Evolutionary conservation across 2,329 filamentous ascomycete genomes (phyloP), one percentile per base, ranked within the genome.

Genomic region (Paecilomyces fulvus): DNA sequence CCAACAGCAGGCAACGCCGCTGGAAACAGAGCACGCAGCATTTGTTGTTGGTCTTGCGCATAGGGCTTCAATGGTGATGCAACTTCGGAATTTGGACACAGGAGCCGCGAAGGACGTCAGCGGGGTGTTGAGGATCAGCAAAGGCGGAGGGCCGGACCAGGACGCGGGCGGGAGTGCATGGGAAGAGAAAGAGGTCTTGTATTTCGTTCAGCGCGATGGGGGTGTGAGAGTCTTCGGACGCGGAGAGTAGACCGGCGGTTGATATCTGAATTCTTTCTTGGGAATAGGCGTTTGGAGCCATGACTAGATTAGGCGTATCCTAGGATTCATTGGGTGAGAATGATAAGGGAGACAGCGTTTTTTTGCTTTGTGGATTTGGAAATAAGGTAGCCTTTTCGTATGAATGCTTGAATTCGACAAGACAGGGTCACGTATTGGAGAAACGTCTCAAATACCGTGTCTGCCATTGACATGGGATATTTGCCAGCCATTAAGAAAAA

Each of bases 41-140:
- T 82, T 96, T 58, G 74, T 88, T 20, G 77, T 91, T 33, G 82
- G 82, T 5, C 73, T 87, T 60, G 88, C 87, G n/a, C 90, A 96
- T 69, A 80, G 84, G 64, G 89, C 91, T 8, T 75, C 82, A n/a
- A 77, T 82, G 60, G 80, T 92, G 3, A 73, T 95, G 64, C 83
- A 88, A 59, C 75, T 94, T 57, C 79, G 92, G 54, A 80, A 86
- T 66, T 72, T 97, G 59, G 91, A 95, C 67, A 95, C 91, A 0
- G 92, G 92, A 0, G 85, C 86, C n/a, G 92, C 92, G 60, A 86
- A 82, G 68, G 92, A 96, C 73, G 89, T 97, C 30, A 95, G 89
- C 73, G 92, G 92, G 2, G 90, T 96, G 49, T 67, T 96, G 60
- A 82, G 91, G 62, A 79, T 94, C 52, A 92, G 88, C 17, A 78